phyloP scores from a whole-genome alignment of 345 rosid genomes.

The Dipteronia sinensis region DNA sequence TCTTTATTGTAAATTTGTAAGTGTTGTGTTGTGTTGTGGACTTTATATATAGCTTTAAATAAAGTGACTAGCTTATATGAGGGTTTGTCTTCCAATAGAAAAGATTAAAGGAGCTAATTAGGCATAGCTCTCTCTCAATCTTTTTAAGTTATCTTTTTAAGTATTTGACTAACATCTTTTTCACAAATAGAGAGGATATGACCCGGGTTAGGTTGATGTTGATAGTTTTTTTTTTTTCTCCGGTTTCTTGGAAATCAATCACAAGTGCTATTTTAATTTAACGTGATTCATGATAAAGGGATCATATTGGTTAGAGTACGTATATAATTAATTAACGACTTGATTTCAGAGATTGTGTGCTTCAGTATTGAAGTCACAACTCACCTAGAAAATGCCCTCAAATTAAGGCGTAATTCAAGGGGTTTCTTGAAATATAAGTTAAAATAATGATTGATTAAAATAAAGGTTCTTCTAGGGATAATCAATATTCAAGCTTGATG shows the following conservation, averaged over 20 bases:
- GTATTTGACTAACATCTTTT: conserved; percentile 29
- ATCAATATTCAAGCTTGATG: not conserved
- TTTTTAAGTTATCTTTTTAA: conserved; percentile 15
- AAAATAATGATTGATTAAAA: not conserved
- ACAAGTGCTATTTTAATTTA: not conserved
- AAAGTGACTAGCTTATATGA: conserved; percentile 27
- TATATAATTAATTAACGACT: not conserved
- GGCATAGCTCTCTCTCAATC: not conserved
- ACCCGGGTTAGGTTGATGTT: not conserved
- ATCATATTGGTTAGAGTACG: not conserved
- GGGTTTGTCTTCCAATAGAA: conserved; percentile 36
- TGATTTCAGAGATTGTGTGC: conserved; percentile 15
- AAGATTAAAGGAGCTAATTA: conserved; percentile 5
- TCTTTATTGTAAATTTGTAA: conserved; percentile 25
- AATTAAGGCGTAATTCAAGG: conserved; percentile 66
- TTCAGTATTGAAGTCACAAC: conserved; percentile 19
- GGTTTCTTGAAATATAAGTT: conserved; percentile 29
- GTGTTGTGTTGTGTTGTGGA: conserved; percentile 6
- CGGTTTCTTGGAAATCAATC: not conserved
- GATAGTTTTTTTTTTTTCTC: no score
- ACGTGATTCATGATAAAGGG: not conserved
- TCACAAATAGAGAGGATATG: conserved; percentile 10
- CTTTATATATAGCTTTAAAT: conserved; percentile 29
- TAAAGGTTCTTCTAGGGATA: not conserved
- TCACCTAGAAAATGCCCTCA: conserved; percentile 32